These are phyloP conservation scores for Mycena citricolor DNA, from an alignment of 1,284 basidiomycete species.

Conservation along the genomic window DNA sequence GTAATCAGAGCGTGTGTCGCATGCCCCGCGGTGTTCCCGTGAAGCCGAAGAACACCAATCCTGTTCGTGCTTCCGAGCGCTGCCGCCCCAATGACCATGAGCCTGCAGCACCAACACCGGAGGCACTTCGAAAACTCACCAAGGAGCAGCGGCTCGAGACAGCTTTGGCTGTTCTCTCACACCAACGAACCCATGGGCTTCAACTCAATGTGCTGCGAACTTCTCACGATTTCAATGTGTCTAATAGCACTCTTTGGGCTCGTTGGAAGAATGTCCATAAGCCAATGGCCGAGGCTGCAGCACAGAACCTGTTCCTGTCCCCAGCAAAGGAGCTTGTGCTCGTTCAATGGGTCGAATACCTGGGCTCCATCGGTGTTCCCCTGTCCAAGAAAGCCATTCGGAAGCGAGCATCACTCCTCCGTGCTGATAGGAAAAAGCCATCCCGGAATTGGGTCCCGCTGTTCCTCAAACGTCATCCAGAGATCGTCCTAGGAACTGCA, in stretches of 20 bases:
- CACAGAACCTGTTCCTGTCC: constrained; percentile 24
- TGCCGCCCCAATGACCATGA: too few species aligned
- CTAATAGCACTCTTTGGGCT: constrained; percentile 5
- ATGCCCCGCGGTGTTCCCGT: too few species aligned
- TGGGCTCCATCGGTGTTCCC: constrained; percentile 20
- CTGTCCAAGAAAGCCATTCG: constrained; percentile 23
- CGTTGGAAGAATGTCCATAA: constrained; percentile 8
- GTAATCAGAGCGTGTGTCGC: too few species aligned
- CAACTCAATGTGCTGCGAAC: too few species aligned
- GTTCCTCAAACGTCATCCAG: constrained; percentile 25
- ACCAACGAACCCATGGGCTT: too few species aligned
- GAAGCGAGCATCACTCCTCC: constrained; percentile 22
- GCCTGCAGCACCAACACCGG: too few species aligned
- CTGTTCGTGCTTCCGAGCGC: too few species aligned
- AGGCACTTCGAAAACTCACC: too few species aligned
- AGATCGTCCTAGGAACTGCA: constrained; percentile 24
- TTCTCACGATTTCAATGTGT: background rate
- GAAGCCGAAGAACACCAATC: too few species aligned
- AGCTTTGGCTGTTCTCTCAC: too few species aligned
- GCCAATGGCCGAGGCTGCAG: constrained; percentile 16
- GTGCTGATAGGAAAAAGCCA: constrained; percentile 14
- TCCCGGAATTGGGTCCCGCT: constrained; percentile 24
- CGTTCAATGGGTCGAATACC: constrained; percentile 28
- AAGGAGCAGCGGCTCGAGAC: too few species aligned
- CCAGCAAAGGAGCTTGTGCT: constrained; percentile 23